Conservation (phyloP, 2,329 filamentous ascomycete genomes). For the Stemphylium vesicarium region DNA sequence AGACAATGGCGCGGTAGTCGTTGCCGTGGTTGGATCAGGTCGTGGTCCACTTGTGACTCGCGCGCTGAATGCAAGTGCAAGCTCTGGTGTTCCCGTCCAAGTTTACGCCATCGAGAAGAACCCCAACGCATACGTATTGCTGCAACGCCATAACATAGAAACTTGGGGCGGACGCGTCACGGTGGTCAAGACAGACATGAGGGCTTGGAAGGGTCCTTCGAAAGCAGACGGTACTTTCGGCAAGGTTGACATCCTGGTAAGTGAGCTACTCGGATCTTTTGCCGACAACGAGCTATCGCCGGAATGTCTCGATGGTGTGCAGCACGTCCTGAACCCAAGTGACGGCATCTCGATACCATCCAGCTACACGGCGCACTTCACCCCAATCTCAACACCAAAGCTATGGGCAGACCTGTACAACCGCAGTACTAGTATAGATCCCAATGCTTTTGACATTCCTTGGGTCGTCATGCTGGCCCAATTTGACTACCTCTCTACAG, state of each 20-base stretch:
- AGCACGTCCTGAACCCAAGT: slow-evolving; percentile 79
- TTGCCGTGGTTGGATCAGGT: slow-evolving; percentile 92
- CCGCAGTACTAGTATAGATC: slow-evolving; percentile 64
- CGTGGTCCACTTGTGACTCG: slow-evolving; percentile 90
- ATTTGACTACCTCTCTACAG: slow-evolving; percentile 80
- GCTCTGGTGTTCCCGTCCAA: slow-evolving; percentile 77
- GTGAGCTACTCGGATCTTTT: slow-evolving; percentile 92
- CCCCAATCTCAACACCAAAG: slow-evolving; percentile 87
- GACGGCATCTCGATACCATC: slow-evolving; percentile 92
- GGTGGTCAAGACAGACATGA: slow-evolving; percentile 96
- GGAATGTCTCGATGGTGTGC: slow-evolving; percentile 94
- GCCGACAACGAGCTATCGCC: slow-evolving; percentile 97
- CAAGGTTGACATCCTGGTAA: slow-evolving; percentile 90
- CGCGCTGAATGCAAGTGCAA: slow-evolving; percentile 78
- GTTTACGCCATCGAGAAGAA: slow-evolving; percentile 98
- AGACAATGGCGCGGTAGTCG: slow-evolving; percentile 73
- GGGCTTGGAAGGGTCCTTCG: slow-evolving; percentile 86
- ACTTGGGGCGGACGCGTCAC: slow-evolving; percentile 81
- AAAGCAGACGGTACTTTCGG: slow-evolving; percentile 60
- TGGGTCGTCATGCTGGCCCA: slow-evolving; percentile 94
- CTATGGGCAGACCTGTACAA: slow-evolving; percentile 80
- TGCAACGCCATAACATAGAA: slow-evolving; percentile 82
- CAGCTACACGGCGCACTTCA: slow-evolving; percentile 91
- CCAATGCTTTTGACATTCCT: slow-evolving; percentile 82
- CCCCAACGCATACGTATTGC: slow-evolving; percentile 92